These are phyloP conservation scores for Ammopiptanthus mongolicus DNA, from an alignment of 306 rosid genomes.

Conservation along the genomic window DNA sequence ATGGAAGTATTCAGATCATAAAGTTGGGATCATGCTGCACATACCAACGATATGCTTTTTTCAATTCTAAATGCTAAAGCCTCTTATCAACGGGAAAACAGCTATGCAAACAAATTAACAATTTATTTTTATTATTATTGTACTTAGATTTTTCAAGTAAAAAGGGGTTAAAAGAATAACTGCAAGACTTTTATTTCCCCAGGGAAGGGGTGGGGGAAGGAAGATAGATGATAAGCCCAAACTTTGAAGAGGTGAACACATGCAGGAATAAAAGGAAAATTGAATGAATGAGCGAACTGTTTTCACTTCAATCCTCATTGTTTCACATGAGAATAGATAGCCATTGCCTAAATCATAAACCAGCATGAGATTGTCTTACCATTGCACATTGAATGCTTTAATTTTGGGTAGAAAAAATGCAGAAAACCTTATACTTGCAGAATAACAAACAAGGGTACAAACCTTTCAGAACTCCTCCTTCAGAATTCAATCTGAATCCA, in stretches of 20 bases:
- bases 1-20: not conserved
- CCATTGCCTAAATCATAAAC: not conserved
- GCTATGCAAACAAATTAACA: not conserved
- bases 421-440: constrained; percentile 1
- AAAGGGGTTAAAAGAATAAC: not conserved
- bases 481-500: constrained; percentile 80
- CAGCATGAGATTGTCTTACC: not conserved
- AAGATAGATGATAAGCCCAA: not conserved
- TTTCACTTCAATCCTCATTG: not conserved
- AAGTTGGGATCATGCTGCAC: not conserved
- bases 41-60: not conserved
- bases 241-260: not conserved
- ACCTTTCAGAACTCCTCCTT: constrained; percentile 95
- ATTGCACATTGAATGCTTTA: not conserved
- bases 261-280: not conserved
- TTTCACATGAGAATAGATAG: not conserved
- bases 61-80: not conserved
- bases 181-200: not conserved
- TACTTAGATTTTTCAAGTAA: not conserved
- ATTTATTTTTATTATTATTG: not conserved
- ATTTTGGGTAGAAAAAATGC: not conserved
- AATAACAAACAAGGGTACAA: constrained; percentile 9
- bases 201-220: not conserved
- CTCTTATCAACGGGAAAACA: not conserved
- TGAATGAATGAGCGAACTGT: not conserved